A percentile compares a stretch with the other conserved stretches of the same genome.
Conservation (phyloP, 192 early-diverging fungal species). For the Backusella luteola region DNA sequence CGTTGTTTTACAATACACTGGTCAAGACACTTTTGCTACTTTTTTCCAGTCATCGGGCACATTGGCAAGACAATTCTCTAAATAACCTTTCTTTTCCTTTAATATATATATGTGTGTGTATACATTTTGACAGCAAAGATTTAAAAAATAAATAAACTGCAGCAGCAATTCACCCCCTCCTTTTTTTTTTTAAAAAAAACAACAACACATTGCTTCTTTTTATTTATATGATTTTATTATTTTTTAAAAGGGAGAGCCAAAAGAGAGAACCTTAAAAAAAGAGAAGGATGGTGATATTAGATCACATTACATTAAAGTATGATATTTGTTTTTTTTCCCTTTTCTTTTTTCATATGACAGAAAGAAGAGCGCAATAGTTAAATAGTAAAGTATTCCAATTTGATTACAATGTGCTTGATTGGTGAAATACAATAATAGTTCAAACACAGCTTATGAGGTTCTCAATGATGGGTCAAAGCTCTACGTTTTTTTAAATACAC, state of each 20-base stretch:
- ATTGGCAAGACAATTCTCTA: not conserved
- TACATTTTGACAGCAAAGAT: conserved; percentile 6
- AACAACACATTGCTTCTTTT: not conserved
- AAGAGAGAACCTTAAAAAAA: not conserved
- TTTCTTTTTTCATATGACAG: conserved; percentile 1
- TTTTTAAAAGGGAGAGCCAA: not conserved
- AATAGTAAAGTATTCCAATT: not conserved
- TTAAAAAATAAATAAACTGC: not conserved
- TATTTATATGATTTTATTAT: not conserved
- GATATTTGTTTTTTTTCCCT: not conserved
- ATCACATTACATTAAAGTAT: not conserved
- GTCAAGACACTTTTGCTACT: not conserved
- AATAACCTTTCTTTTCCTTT: not conserved
- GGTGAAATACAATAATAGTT: not conserved
- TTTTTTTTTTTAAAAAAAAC: not conserved
- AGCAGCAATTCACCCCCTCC: not conserved
- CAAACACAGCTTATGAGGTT: not conserved
- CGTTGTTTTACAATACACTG: conserved; percentile 20
- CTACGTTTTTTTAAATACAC: not conserved
- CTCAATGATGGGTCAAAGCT: not conserved
- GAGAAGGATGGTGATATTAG: not conserved
- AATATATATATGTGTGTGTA: not conserved
- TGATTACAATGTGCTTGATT: not conserved
- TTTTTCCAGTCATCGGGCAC: conserved; percentile 10
- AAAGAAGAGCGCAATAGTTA: not conserved